Evolutionary conservation across 768 basidiomycete genomes (phyloP), one percentile per base, ranked within the genome.

Genomic region (Tephrocybe sp.): DNA sequence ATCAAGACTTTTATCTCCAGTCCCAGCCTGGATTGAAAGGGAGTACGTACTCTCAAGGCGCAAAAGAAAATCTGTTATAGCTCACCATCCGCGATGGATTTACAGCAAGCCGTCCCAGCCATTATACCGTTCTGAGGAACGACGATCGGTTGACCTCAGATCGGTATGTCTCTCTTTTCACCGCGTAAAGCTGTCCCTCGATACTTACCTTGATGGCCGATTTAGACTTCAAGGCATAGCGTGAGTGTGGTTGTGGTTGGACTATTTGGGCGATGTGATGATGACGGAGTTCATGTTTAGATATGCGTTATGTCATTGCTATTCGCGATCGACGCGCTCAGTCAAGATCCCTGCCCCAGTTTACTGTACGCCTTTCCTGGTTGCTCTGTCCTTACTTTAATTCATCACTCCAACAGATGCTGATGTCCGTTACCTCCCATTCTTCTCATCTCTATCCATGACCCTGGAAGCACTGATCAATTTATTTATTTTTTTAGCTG

Each of bases 331-430:
- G 9, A 86, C 85, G 2, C 76, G 84, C n/a, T 83, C 85, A 0
- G 86, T 88, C 2, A 88, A 86, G 2, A 83, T 88, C 18, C 85
- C 85, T 0, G 86, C 85, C 0, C 86, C 85, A 0, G 84, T 87
- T 0, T 87, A 87, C 53, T 86, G 85, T 87, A 55, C 62, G 83
- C 58, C 38, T 25, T 24, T 15, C 4, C 10, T n/a, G n/a, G n/a
- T n/a, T n/a, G n/a, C n/a, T n/a, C n/a, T n/a, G n/a, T n/a, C n/a
- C n/a, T n/a, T n/a, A n/a, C n/a, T n/a, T n/a, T n/a, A n/a, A n/a
- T n/a, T n/a, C n/a, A n/a, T n/a, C n/a, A n/a, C n/a, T n/a, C n/a
- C n/a, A n/a, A n/a, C n/a, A n/a, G n/a, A n/a, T n/a, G n/a, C n/a
- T n/a, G n/a, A n/a, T n/a, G n/a, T n/a, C n/a, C n/a, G n/a, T n/a